phyloP scores from a whole-genome alignment of 2,329 filamentous ascomycete genomes.

The Didymella pomorum region DNA sequence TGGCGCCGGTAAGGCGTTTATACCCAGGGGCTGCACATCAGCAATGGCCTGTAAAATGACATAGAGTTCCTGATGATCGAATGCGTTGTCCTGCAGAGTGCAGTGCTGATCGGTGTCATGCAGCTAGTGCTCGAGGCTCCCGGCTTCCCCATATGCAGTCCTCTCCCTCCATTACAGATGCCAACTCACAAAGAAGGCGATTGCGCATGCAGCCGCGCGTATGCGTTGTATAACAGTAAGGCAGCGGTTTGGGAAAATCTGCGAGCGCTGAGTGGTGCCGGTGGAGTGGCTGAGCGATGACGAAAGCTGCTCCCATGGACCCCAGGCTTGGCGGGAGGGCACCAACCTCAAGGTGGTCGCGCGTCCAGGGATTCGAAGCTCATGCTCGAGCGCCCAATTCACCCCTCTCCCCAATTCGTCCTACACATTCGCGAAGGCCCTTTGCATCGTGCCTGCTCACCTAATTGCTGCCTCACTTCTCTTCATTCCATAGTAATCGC shows the following conservation, averaged over 20 bases:
- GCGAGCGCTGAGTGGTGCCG: conserved; percentile 3
- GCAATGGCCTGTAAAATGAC: conserved; percentile 43
- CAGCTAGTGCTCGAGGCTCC: conserved; percentile 30
- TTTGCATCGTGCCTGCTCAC: conserved; percentile 22
- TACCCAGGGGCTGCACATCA: conserved; percentile 33
- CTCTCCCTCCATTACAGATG: conserved; percentile 28
- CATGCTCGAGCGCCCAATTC: conserved; percentile 22
- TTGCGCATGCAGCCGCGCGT: conserved; percentile 48
- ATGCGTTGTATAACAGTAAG: conserved; percentile 41
- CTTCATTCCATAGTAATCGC: conserved; percentile 12
- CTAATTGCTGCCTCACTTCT: conserved; percentile 9
- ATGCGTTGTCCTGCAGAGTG: conserved; percentile 46
- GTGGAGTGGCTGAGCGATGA: conserved; percentile 35
- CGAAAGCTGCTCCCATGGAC: conserved; percentile 29
- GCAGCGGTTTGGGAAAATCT: conserved; percentile 25
- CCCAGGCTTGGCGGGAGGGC: conserved; percentile 20
- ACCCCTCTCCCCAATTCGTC: conserved; percentile 15
- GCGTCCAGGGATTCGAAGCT: conserved; percentile 32
- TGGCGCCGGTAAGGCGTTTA: conserved; percentile 39
- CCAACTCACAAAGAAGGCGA: conserved; percentile 36
- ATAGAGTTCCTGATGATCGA: conserved; percentile 42
- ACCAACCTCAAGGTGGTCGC: conserved; percentile 28
- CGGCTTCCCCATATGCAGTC: conserved; percentile 23
- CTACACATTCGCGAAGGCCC: conserved; percentile 22
- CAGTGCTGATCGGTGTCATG: conserved; percentile 38